A percentile compares a stretch with the other conserved stretches of the same genome.
Conservation (phyloP, 257 asterid species). For the Pogostemon cablin region DNA sequence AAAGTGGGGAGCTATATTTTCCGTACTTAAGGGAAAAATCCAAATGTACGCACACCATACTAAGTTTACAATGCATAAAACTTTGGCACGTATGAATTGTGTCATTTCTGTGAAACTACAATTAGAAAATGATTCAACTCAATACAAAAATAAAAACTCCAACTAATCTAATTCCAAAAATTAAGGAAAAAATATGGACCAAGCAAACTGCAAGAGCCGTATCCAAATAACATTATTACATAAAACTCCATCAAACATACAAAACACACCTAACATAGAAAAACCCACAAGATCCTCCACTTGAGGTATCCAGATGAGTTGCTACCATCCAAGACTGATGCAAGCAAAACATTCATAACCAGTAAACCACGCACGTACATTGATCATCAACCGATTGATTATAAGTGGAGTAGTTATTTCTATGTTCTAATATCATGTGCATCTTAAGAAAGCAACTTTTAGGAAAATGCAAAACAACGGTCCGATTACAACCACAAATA, state of each 20-base stretch:
- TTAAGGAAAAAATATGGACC: neutral
- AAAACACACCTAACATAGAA: neutral
- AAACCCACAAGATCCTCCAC: too few relatives aligned
- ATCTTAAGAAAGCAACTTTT: conserved; percentile 10
- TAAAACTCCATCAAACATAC: neutral
- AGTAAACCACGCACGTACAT: neutral
- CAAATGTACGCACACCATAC: too few relatives aligned
- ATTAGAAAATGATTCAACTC: neutral
- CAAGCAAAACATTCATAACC: neutral
- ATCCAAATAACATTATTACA: neutral
- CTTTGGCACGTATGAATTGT: too few relatives aligned
- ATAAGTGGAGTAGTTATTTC: conserved; percentile 29
- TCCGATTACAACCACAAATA: conserved; percentile 38
- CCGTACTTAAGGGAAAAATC: too few relatives aligned
- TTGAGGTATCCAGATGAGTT: neutral
- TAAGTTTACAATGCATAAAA: too few relatives aligned
- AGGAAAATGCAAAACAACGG: conserved; percentile 27
- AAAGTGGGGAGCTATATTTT: too few relatives aligned
- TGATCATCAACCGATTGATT: neutral
- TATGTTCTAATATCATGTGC: conserved; percentile 15
- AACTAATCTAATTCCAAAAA: neutral
- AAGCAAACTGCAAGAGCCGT: neutral
- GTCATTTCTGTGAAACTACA: neutral
- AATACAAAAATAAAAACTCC: neutral
- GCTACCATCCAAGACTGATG: conserved; percentile 2